Evolutionary conservation across 2,329 filamentous ascomycete genomes (phyloP), one percentile per base, ranked within the genome.

Genomic region (Cladosporium cucumerinum): DNA sequence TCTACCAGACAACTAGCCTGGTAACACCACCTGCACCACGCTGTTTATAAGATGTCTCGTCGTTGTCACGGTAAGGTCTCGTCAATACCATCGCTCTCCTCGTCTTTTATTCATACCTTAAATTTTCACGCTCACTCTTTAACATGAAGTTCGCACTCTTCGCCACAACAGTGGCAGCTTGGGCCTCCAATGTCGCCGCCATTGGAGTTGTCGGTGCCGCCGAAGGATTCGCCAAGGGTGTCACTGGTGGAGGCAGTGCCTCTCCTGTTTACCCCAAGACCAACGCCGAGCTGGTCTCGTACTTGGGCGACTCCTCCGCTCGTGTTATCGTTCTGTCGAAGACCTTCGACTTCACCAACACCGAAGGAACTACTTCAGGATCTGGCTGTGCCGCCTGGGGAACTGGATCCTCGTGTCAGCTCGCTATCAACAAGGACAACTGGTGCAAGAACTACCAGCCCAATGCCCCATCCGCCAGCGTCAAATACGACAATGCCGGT

Each of bases 291-390:
- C 82, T 88, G 52, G 82, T 84, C 72, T 81, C 78, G 46, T 88
- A 86, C 77, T 82, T 88, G 5, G 79, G 80, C 14, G 85, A 87
- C 74, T 77, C 74, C 66, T 72, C 76, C n/a, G 70, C 85, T n/a
- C 82, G 85, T 28, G 82, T 84, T 67, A 87, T 88, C 69, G 79
- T 87, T 64, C 78, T 88, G 46, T 80, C 81, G 73, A 83, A 85
- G 64, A 72, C 71, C 26, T 58, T 82, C 70, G 81, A 85, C 77
- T 87, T 85, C 78, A 81, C 77, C 39, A 79, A 78, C 49, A 80
- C 79, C 12, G 84, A 87, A 72, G 85, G 85, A 39, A 81, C 78
- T 7, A 77, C 77, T 8, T 82, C 78, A 36, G 80, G 73, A 43
- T 80, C 78, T 18, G 85, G 85, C 30, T 84, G 52, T 34, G 61